Evolutionary conservation across 1,284 basidiomycete genomes (phyloP).

Genomic region (Cryptococcus deneoformans): DNA sequence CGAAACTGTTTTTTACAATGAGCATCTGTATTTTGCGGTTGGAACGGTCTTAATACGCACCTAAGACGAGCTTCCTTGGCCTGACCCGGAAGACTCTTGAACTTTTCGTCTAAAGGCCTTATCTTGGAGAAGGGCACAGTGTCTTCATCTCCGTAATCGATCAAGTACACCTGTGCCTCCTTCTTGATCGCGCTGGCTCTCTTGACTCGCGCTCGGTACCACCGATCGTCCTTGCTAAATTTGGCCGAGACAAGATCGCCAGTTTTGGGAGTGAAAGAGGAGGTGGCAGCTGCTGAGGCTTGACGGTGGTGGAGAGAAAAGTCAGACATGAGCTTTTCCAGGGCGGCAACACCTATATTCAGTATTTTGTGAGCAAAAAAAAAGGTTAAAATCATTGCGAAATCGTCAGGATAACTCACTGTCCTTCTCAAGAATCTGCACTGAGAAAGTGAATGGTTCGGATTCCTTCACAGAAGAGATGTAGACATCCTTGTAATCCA

Average conservation of each 20-base stretch:
- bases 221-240: constrained; percentile 55
- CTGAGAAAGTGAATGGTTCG: constrained; percentile 78
- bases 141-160: constrained; percentile 75
- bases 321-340: constrained; percentile 92
- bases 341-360: constrained; percentile 67
- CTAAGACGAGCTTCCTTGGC: constrained; percentile 50
- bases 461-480: constrained; percentile 82
- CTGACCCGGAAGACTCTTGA: constrained; percentile 75
- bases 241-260: constrained; percentile 65
- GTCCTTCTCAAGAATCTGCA: constrained; percentile 80
- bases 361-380: too few relatives aligned
- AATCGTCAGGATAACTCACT: constrained; percentile 53
- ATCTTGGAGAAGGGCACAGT: constrained; percentile 66
- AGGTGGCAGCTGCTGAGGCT: constrained; percentile 54
- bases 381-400: neutral
- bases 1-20: constrained; percentile 59
- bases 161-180: constrained; percentile 50
- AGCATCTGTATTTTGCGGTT: neutral
- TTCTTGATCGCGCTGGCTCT: constrained; percentile 77
- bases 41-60: constrained; percentile 9
- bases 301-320: constrained; percentile 80
- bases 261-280: constrained; percentile 69
- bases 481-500: constrained; percentile 87
- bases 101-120: constrained; percentile 78
- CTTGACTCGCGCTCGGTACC: constrained; percentile 90